Base-by-base conservation (phyloP, 352 stramenopile genomes). In the Phytophthora boehmeriae region DNA sequence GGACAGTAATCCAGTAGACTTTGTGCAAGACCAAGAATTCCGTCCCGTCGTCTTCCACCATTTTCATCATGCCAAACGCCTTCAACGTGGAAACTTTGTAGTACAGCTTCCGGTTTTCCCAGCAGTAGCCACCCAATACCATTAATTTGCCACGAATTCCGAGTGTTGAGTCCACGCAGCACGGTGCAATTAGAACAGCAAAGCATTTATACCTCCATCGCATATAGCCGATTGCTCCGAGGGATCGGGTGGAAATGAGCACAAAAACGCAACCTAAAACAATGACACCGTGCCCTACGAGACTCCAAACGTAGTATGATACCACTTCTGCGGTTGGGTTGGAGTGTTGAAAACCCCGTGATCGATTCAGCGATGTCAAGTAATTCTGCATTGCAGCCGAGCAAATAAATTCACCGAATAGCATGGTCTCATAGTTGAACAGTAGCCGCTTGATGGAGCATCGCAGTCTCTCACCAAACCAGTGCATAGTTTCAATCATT, bases 391-490 rank as follows among this genome's bases (percentile, higher is more conserved):
- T 67, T 8, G 62, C 48, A 19, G 34, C 49, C 1, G 68, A 48
- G 34, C 68, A 73, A 25, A 71, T 38, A 13, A 49, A 55, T n/a
- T 76, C 68, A 2, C 68, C 68, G 3, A 76, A 13, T 28, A 76
- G 54, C 28, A 69, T 64, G 6, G 68, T 76, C 38, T 76, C 68
- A 11, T 71, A 60, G 42, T 76, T 76, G 42, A 78, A 70, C 19
- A 75, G 49, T 6, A 78, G 48, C 11, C 66, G 60, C 32, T 63
- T 69, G 10, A 68, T n/a, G 3, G 69, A 6, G 42, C 63, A 66
- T 22, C 54, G 59, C 8, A 46, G 13, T 17, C 46, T 36, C 23
- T 67, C 54, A 9, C 34, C 38, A 35, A 76, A 27, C 59, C 63
- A 76, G 4, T 45, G 45, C 27, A 69, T 73, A 0, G 59, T 64